These are phyloP conservation scores for Citrus reticulata DNA, from an alignment of 345 rosid genomes.

Conservation along the genomic window DNA sequence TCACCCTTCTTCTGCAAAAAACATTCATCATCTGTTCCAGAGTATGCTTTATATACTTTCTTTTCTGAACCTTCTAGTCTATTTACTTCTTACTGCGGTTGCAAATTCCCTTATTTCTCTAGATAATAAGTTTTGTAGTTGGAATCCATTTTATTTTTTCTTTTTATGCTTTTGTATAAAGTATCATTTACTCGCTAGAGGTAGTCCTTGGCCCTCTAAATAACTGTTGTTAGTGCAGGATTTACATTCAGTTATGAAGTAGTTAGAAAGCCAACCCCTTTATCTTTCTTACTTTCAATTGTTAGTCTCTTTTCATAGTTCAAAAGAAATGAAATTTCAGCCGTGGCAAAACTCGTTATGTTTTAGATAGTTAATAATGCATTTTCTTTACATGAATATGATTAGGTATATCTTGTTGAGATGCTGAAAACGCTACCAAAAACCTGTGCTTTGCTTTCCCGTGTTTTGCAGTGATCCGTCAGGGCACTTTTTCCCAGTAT, in stretches of 20 bases:
- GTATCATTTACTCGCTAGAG: neutral
- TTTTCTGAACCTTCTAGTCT: neutral
- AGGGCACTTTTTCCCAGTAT: slow-evolving; percentile 68
- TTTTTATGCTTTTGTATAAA: neutral
- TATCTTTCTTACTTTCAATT: neutral
- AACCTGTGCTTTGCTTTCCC: neutral
- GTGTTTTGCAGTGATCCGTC: slow-evolving; percentile 70
- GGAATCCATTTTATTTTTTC: neutral
- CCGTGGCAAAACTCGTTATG: neutral
- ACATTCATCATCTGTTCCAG: slow-evolving; percentile 87
- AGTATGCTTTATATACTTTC: slow-evolving; percentile 39
- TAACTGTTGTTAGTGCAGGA: neutral
- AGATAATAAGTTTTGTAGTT: neutral
- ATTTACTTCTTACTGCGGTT: neutral
- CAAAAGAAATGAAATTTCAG: neutral
- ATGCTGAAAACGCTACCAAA: neutral
- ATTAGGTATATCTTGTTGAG: neutral
- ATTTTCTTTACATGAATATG: no score
- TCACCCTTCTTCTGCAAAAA: slow-evolving; percentile 86
- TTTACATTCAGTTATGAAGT: neutral
- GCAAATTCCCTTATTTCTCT: neutral
- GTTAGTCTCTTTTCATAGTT: neutral
- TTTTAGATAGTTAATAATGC: neutral
- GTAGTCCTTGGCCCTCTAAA: neutral
- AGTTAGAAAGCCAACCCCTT: neutral